Percentiles rank a stretch among this genome's conserved stretches.
Conservation (phyloP, 306 rosid species). For the Rubus idaeus region DNA sequence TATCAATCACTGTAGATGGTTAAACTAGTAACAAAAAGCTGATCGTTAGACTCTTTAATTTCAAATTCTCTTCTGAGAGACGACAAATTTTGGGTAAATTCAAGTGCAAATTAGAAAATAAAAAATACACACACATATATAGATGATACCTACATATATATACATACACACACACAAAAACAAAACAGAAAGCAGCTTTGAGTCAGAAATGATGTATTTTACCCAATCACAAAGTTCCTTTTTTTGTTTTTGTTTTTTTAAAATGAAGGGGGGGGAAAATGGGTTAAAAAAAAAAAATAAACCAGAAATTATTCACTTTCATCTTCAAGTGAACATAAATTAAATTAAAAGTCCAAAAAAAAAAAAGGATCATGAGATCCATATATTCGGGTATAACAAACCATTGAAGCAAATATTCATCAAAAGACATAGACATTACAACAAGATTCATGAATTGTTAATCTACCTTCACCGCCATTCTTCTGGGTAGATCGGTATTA, state of each 20-base stretch:
- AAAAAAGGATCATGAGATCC: background rate
- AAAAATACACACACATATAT: background rate
- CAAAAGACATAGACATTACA: background rate
- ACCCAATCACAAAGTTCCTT: no score
- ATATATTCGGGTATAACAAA: background rate
- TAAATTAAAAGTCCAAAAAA: background rate
- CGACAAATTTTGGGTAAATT: background rate
- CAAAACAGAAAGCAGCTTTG: background rate
- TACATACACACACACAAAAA: background rate
- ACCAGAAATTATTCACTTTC: background rate
- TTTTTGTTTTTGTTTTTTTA: no score
- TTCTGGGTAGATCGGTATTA: slow-evolving; percentile 41
- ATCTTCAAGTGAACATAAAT: background rate
- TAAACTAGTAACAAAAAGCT: background rate
- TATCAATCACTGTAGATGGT: background rate
- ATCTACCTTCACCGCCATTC: slow-evolving; percentile 57
- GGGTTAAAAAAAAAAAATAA: no score
- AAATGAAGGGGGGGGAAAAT: background rate
- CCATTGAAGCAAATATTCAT: background rate
- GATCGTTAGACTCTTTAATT: background rate
- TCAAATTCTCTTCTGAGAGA: background rate
- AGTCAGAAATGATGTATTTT: background rate
- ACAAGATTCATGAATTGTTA: background rate
- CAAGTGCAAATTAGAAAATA: background rate
- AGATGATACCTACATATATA: background rate